A percentile compares a stretch with the other conserved stretches of the same genome.
Evolutionary conservation across 2,329 filamentous ascomycete species (phyloP).

Genomic region (Neofusicoccum parvum): DNA sequence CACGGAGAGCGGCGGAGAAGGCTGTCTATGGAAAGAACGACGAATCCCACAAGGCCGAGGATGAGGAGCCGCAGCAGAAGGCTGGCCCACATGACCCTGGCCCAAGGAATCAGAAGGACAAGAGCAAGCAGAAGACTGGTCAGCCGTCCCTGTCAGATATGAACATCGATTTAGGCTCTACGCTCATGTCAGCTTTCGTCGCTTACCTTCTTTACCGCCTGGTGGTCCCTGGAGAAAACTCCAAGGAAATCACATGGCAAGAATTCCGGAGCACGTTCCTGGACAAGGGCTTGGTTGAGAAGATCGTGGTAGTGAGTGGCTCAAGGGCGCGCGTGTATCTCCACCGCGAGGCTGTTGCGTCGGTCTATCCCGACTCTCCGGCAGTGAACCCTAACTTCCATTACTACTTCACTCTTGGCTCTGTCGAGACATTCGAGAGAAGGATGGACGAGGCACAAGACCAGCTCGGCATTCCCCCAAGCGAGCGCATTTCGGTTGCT

Average conservation of each 20-base stretch:
- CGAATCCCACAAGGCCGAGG: constrained; percentile 29
- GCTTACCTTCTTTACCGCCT: constrained; percentile 65
- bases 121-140: constrained; percentile 24
- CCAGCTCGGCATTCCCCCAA: constrained; percentile 79
- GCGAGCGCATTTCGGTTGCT: constrained; percentile 90
- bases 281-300: constrained; percentile 94
- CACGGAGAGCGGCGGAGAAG: constrained; percentile 53
- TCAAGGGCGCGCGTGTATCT: constrained; percentile 78
- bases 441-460: constrained; percentile 85
- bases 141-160: constrained; percentile 42
- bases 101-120: constrained; percentile 31
- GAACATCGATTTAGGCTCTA: constrained; percentile 58
- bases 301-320: constrained; percentile 78
- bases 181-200: constrained; percentile 61
- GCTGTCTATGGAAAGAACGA: constrained; percentile 29
- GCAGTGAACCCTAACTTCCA: constrained; percentile 69
- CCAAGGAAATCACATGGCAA: constrained; percentile 92
- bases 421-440: constrained; percentile 88
- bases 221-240: constrained; percentile 67
- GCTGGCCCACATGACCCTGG: constrained; percentile 49
- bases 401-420: constrained; percentile 96
- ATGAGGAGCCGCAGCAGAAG: constrained; percentile 44
- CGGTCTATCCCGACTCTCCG: constrained; percentile 75
- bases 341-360: constrained; percentile 71
- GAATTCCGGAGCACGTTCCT: constrained; percentile 92